A percentile compares a stretch with the other conserved stretches of the same genome.
phyloP scores from a whole-genome alignment of 805 yeast species.

The Komagataella pastoris region DNA sequence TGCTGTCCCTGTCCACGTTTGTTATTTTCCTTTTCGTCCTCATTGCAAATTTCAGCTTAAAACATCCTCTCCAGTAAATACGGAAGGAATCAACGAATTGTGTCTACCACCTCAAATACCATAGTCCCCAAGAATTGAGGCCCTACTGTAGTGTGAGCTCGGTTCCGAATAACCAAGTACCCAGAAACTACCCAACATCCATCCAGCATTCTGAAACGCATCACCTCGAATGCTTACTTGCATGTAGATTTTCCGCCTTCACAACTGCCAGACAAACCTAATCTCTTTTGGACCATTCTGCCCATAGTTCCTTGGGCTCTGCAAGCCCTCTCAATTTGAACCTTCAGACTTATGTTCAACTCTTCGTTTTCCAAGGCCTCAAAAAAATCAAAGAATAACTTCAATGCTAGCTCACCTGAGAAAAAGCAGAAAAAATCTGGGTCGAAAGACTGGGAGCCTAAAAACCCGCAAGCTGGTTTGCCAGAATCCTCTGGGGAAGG shows the following conservation, averaged over 20 bases:
- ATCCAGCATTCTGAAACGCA: neutral
- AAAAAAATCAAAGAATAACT: neutral
- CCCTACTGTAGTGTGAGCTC: too few relatives aligned
- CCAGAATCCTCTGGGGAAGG: neutral
- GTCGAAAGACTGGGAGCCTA: neutral
- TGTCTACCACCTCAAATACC: too few relatives aligned
- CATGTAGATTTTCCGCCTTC: neutral
- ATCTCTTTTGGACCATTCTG: neutral
- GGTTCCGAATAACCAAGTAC: too few relatives aligned
- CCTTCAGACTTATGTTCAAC: neutral
- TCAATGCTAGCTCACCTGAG: neutral
- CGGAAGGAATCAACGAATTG: too few relatives aligned
- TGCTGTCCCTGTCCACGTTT: too few relatives aligned
- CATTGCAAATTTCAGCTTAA: too few relatives aligned
- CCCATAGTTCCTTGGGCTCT: neutral
- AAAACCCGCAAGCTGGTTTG: neutral
- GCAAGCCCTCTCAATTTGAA: neutral
- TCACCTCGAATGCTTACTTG: neutral
- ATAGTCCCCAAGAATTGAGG: too few relatives aligned
- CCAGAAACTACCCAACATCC: neutral
- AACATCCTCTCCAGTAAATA: too few relatives aligned
- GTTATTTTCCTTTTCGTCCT: too few relatives aligned
- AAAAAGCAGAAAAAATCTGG: neutral
- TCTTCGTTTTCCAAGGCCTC: neutral
- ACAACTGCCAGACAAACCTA: neutral